These are phyloP conservation scores for Populus alba DNA, from an alignment of 345 rosid genomes.

Conservation along the genomic window DNA sequence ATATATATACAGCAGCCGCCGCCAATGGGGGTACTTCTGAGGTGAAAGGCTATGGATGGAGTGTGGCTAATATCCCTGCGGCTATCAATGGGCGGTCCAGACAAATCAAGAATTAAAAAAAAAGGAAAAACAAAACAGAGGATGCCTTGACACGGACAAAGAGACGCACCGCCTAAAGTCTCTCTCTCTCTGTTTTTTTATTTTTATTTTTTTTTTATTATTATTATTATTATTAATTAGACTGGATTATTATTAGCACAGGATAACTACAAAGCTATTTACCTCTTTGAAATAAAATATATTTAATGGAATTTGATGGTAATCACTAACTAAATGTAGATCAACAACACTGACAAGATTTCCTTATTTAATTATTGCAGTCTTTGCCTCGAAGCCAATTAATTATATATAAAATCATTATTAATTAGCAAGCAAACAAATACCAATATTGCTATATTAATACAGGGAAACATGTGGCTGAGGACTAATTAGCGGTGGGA, in stretches of 20 bases:
- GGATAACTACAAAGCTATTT: too few relatives aligned
- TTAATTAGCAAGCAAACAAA: not conserved
- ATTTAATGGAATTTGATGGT: not conserved
- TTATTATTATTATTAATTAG: too few relatives aligned
- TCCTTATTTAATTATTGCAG: not conserved
- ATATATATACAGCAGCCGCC: not conserved
- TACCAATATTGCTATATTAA: too few relatives aligned
- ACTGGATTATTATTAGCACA: not conserved
- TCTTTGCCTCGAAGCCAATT: conserved; percentile 2
- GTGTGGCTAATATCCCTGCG: not conserved
- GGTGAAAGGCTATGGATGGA: not conserved
- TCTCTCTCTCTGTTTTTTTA: too few relatives aligned
- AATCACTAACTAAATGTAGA: not conserved
- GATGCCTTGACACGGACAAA: too few relatives aligned
- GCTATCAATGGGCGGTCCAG: not conserved
- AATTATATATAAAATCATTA: not conserved
- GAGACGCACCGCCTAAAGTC: too few relatives aligned
- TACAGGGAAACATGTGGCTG: conserved; percentile 28
- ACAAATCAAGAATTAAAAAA: not conserved
- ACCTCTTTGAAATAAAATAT: not conserved
- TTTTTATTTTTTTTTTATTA: too few relatives aligned
- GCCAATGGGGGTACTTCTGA: not conserved
- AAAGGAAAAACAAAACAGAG: too few relatives aligned
- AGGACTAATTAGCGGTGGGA: conserved; percentile 38
- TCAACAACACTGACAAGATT: not conserved